Percentiles rank a stretch among this genome's conserved stretches.
These are phyloP conservation scores for Taxawa tesnikishii DNA, from an alignment of 2,329 filamentous ascomycete species.

Conservation along the genomic window DNA sequence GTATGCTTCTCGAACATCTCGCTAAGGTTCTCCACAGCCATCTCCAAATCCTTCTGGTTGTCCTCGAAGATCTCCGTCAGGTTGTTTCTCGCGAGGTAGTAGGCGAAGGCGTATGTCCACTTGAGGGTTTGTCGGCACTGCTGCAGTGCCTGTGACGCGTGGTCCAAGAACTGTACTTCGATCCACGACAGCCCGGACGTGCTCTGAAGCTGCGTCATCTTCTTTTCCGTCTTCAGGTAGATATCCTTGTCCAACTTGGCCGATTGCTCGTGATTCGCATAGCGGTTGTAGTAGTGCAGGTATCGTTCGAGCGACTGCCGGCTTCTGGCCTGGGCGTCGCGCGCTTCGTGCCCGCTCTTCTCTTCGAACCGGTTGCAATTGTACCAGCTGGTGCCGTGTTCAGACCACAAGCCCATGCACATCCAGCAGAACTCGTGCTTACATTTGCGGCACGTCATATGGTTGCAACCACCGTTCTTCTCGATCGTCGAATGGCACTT, in stretches of 20 bases:
- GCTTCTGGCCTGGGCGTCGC: conserved; percentile 84
- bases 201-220: conserved; percentile 93
- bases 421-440: conserved; percentile 99
- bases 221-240: conserved; percentile 92
- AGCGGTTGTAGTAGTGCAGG: conserved; percentile 96
- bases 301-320: conserved; percentile 90
- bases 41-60: conserved; percentile 94
- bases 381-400: conserved; percentile 98
- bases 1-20: conserved; percentile 99
- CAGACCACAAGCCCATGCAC: conserved; percentile 98
- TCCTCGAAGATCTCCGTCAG: conserved; percentile 95
- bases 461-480: conserved; percentile 96
- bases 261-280: conserved; percentile 97
- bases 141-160: conserved; percentile 84
- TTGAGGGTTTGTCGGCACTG: conserved; percentile 97
- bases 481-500: conserved; percentile 95
- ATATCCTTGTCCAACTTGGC: conserved; percentile 94
- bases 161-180: conserved; percentile 92
- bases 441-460: conserved; percentile 95
- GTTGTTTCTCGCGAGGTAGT: conserved; percentile 93
- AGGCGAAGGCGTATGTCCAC: conserved; percentile 98
- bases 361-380: conserved; percentile 97
- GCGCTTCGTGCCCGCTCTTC: conserved; percentile 80
- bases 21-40: conserved; percentile 93
- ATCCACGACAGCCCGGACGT: conserved; percentile 98